Conservation (phyloP, 225 moss, liverwort and hornwort genomes). For the Ulota crispa region DNA sequence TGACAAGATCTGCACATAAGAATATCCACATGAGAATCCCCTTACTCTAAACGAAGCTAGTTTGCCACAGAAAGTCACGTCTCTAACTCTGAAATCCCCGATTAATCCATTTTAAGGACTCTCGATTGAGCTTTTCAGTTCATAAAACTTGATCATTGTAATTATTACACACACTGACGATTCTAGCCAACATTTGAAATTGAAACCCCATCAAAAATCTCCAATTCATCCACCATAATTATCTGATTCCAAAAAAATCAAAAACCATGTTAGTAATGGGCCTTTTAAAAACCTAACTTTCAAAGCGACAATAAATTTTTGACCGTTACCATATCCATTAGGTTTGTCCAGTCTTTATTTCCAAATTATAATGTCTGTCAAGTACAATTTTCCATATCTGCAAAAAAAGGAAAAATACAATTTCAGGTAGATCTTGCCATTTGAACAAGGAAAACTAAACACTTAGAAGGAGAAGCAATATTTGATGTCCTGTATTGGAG, state of each 20-base stretch:
- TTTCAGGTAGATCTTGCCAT: not conserved
- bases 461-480: too few species aligned
- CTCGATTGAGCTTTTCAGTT: not conserved
- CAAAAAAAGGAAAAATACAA: not conserved
- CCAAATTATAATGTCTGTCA: not conserved
- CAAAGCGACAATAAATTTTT: too few species aligned
- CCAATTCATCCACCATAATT: not conserved
- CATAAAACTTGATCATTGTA: not conserved
- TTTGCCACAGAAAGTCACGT: not conserved
- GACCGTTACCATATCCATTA: not conserved
- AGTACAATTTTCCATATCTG: not conserved
- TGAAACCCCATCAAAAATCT: not conserved
- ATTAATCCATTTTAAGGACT: not conserved
- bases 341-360: not conserved
- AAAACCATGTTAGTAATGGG: too few species aligned
- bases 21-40: conserved; percentile 7
- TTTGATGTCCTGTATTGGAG: not conserved
- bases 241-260: not conserved
- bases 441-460: not conserved
- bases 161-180: not conserved
- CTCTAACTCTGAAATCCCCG: not conserved
- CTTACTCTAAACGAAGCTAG: not conserved
- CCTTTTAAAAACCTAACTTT: not conserved
- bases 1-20: conserved; percentile 68
- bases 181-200: not conserved